Evolutionary conservation across 352 stramenopile species (phyloP), one percentile per base, ranked within the genome.

Genomic region (Globisporangium okanoganense): DNA sequence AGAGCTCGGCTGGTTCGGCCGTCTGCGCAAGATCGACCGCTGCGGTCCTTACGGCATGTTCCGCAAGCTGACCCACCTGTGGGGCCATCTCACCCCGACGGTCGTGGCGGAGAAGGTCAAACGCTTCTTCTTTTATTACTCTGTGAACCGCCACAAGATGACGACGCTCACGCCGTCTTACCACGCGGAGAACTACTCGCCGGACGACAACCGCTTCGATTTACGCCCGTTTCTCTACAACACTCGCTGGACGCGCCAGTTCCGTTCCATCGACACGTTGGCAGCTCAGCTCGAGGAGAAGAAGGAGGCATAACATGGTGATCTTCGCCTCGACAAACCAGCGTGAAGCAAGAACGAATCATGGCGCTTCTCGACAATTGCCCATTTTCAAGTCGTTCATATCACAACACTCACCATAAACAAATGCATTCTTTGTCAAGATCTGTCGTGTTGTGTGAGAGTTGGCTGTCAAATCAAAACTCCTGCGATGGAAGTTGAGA

Each of bases 151-250:
- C 25, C 97, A 99, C 86, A 99, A 99, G 76, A 99, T 99, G 93
- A 99, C 95, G 56, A 99, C 96, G 22, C 83, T 99, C 47, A 99
- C 97, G 51, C 97, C 97, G 40, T 95, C 95, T 35, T 99, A 99
- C 82, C 97, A 99, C 73, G 97, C 96, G 20, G 97, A 99, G 74
- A 97, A 93, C 71, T 99, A 99, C 76, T 98, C 91, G 35, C 96
- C 96, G 7, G 97, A 99, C 75, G 97, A 99, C 82, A 99, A 99
- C 83, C 93, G 94, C 41, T 99, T 99, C 73, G 97, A 99, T 75
- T 65, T 99, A 62, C 88, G 97, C 18, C 97, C 92, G 57, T 99
- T 99, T 79, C 78, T 99, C 24, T 99, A 99, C 78, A 98, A 98
- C 75, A 75, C 87, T 24, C 80, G 76, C 62, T 99, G 96, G 96